Conservation (phyloP, 345 rosid genomes). For the Kandelia obovata region DNA sequence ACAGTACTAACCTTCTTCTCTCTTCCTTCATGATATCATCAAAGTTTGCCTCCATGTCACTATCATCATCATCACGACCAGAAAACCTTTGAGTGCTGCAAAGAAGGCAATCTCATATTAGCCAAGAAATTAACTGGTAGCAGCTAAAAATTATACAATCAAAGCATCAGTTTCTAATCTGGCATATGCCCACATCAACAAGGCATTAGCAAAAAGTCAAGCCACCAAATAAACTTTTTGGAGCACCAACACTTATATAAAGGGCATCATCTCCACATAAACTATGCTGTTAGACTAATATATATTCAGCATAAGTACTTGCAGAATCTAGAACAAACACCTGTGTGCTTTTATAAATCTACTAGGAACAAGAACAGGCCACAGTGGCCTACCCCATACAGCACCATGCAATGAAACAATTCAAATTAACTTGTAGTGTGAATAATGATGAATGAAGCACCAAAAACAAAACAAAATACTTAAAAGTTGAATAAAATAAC, state of each 20-base stretch:
- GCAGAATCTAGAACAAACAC: background rate
- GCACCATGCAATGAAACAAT: background rate
- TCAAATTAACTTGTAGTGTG: too few relatives aligned
- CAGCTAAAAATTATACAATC: background rate
- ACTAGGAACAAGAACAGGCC: too few relatives aligned
- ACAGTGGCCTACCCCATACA: too few relatives aligned
- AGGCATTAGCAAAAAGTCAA: too few relatives aligned
- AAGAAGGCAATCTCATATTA: slow-evolving; percentile 1
- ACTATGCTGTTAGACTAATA: background rate
- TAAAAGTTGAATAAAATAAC: too few relatives aligned
- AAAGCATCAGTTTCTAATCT: background rate
- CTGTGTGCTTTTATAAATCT: background rate
- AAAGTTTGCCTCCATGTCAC: slow-evolving; percentile 83
- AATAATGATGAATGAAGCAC: too few relatives aligned
- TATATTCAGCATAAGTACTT: background rate
- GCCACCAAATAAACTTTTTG: too few relatives aligned
- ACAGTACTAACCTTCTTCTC: slow-evolving; percentile 53
- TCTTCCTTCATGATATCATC: slow-evolving; percentile 80
- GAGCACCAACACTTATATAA: background rate
- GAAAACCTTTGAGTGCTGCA: slow-evolving; percentile 41
- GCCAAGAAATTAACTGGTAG: background rate
- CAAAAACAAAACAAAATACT: too few relatives aligned
- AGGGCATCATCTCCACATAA: background rate
- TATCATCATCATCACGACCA: slow-evolving; percentile 41
- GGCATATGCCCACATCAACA: too few relatives aligned